These are phyloP conservation scores for Colletotrichum trifolii DNA, from an alignment of 2,329 filamentous ascomycete species.

Conservation along the genomic window DNA sequence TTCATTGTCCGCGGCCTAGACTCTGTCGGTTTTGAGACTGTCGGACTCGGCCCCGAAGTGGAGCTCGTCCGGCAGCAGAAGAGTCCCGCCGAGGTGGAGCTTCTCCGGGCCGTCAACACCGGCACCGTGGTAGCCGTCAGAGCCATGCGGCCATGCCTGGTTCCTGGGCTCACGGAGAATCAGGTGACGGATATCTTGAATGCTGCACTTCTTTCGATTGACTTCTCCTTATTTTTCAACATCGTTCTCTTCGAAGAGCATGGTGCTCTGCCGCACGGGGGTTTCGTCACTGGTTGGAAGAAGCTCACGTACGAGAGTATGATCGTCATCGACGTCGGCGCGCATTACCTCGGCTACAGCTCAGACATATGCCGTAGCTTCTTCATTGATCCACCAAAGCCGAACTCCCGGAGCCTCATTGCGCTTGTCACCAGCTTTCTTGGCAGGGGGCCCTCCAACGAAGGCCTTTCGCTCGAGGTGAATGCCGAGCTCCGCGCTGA, in stretches of 20 bases:
- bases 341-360: conserved; percentile 71
- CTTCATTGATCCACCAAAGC: conserved; percentile 55
- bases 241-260: conserved; percentile 71
- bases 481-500: conserved; percentile 50
- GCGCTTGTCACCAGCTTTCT: not conserved
- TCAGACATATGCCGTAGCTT: conserved; percentile 74
- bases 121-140: conserved; percentile 71
- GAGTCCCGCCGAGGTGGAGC: conserved; percentile 64
- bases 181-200: conserved; percentile 67
- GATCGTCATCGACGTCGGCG: conserved; percentile 71
- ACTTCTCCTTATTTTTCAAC: conserved; percentile 70
- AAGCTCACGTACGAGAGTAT: conserved; percentile 65
- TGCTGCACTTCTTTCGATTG: conserved; percentile 62
- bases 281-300: conserved; percentile 62
- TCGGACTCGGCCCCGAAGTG: conserved; percentile 63
- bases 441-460: not conserved
- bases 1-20: conserved; percentile 69
- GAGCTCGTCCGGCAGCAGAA: conserved; percentile 71
- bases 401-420: not conserved
- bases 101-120: conserved; percentile 71
- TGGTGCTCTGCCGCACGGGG: conserved; percentile 64
- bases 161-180: conserved; percentile 66
- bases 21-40: conserved; percentile 64
- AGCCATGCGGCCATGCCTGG: conserved; percentile 66
- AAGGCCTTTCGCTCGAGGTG: not conserved